Percentiles rank a stretch among this genome's conserved stretches.
These are phyloP conservation scores for Xylaria hypoxylon DNA, from an alignment of 2,329 filamentous ascomycete species.

Conservation along the genomic window DNA sequence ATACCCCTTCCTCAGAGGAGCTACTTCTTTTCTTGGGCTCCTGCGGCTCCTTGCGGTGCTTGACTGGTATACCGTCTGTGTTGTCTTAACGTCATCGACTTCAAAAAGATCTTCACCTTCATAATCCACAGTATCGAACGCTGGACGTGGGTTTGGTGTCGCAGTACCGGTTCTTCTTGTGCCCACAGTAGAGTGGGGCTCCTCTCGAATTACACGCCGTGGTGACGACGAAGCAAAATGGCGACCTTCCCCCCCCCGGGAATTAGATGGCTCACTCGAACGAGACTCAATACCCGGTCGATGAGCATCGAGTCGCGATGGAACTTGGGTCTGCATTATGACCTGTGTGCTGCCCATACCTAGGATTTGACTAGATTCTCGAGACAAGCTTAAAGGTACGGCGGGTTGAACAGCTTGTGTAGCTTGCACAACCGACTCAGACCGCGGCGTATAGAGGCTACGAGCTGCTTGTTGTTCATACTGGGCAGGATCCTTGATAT, in stretches of 20 bases:
- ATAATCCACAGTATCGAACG: slow-evolving; percentile 48
- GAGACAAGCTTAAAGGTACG: slow-evolving; percentile 49
- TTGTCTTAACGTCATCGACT: slow-evolving; percentile 38
- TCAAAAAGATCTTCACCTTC: slow-evolving; percentile 52
- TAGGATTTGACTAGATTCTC: slow-evolving; percentile 47
- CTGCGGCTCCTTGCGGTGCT: slow-evolving; percentile 37
- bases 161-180: slow-evolving; percentile 31
- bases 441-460: slow-evolving; percentile 40
- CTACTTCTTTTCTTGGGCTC: slow-evolving; percentile 41
- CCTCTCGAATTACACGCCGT: slow-evolving; percentile 37
- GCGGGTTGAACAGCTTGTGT: slow-evolving; percentile 56
- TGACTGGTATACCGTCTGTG: slow-evolving; percentile 29
- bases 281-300: slow-evolving; percentile 14
- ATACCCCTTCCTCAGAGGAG: slow-evolving; percentile 40
- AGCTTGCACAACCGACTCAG: slow-evolving; percentile 56
- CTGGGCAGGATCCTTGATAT: slow-evolving; percentile 58
- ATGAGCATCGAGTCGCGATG: slow-evolving; percentile 41
- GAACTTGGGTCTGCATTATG: slow-evolving; percentile 64
- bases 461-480: slow-evolving; percentile 50
- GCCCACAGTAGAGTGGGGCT: slow-evolving; percentile 5
- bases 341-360: slow-evolving; percentile 56
- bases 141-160: slow-evolving; percentile 34
- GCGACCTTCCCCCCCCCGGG: slow-evolving; percentile 29
- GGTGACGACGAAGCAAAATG: slow-evolving; percentile 35
- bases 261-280: slow-evolving; percentile 38